These are phyloP conservation scores for Russula emetica DNA, from an alignment of 768 basidiomycete genomes.

Conservation along the genomic window DNA sequence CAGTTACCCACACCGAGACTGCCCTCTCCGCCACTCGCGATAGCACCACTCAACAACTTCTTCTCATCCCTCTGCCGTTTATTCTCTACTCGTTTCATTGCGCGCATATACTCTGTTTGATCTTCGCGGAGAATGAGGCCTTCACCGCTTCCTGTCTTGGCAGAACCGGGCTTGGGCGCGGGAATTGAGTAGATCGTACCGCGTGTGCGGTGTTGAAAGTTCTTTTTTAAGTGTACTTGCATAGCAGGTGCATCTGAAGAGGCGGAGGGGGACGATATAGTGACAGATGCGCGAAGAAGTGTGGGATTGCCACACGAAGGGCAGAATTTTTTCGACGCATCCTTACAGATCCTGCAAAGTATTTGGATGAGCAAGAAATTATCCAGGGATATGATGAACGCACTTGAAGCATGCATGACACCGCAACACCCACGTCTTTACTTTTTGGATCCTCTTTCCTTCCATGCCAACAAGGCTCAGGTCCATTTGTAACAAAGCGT, in stretches of 20 bases:
- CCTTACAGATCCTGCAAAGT: conserved; percentile 86
- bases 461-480: conserved; percentile 84
- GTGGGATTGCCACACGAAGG: conserved; percentile 95
- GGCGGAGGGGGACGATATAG: conserved; percentile 64
- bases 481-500: conserved; percentile 92
- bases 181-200: conserved; percentile 94
- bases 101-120: conserved; percentile 81
- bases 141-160: conserved; percentile 76
- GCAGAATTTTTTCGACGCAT: conserved; percentile 91
- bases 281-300: conserved; percentile 85
- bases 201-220: conserved; percentile 90
- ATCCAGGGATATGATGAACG: conserved; percentile 36
- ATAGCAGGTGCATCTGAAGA: conserved; percentile 59
- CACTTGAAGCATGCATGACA: conserved; percentile 99
- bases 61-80: conserved; percentile 75
- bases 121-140: conserved; percentile 91
- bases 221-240: conserved; percentile 90
- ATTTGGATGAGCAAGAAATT: neutral
- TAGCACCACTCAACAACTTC: conserved; percentile 59
- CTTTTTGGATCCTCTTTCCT: conserved; percentile 83
- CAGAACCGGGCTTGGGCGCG: conserved; percentile 79
- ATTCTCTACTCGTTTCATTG: conserved; percentile 70
- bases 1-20: conserved; percentile 65
- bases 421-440: conserved; percentile 93
- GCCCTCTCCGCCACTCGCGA: conserved; percentile 45